A percentile compares a stretch with the other conserved stretches of the same genome.
Evolutionary conservation across 345 rosid genomes (phyloP).

Genomic region (Heritiera fomes): DNA sequence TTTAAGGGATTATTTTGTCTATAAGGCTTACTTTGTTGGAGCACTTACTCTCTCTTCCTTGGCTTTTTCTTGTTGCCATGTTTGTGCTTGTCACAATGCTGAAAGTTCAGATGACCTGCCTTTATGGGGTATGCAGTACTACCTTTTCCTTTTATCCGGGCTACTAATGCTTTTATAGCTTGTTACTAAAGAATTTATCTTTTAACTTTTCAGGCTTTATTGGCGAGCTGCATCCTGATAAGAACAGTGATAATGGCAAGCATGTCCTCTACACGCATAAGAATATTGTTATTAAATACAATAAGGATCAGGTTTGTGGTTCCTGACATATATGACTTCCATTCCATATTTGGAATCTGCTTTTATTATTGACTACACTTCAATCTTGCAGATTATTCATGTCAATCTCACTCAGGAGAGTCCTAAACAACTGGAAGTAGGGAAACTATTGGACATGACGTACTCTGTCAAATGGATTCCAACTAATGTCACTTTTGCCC

Average conservation of each 20-base stretch:
- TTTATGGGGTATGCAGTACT: constrained; percentile 72
- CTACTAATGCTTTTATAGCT: constrained; percentile 5
- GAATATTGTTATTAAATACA: constrained; percentile 63
- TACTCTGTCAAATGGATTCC: constrained; percentile 77
- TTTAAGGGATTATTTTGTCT: constrained; percentile 4
- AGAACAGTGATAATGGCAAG: constrained; percentile 72
- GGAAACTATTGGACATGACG: constrained; percentile 65
- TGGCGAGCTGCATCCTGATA: constrained; percentile 75
- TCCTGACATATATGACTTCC: constrained; percentile 12
- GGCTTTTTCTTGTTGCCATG: constrained; percentile 26
- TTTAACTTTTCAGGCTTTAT: constrained; percentile 63
- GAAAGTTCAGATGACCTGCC: constrained; percentile 90
- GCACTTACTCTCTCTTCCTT: constrained; percentile 30
- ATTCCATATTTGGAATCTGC: neutral
- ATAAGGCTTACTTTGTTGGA: neutral
- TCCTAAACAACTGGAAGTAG: constrained; percentile 73
- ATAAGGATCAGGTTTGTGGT: constrained; percentile 78
- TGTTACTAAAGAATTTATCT: constrained; percentile 7
- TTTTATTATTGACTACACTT: neutral
- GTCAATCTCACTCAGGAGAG: constrained; percentile 79
- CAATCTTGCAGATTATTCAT: constrained; percentile 69
- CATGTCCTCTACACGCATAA: constrained; percentile 82
- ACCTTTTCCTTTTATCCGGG: neutral
- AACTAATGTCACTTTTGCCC: constrained; percentile 74
- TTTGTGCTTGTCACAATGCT: constrained; percentile 28